phyloP scores from a whole-genome alignment of 345 rosid genomes.

The Brassica juncea region DNA sequence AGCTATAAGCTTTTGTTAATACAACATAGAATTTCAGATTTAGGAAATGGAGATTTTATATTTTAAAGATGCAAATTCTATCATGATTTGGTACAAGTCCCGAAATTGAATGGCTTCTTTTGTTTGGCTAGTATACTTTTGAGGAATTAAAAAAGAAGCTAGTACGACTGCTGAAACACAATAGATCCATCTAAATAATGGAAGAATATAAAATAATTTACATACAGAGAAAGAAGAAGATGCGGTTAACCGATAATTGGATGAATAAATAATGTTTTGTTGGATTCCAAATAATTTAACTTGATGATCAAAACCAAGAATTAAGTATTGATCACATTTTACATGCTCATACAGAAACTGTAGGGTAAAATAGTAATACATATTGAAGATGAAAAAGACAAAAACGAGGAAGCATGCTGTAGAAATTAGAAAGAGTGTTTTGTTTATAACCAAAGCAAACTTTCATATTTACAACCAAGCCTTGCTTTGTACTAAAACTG shows the following conservation, averaged over 20 bases:
- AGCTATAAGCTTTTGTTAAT: background rate
- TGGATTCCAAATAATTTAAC: background rate
- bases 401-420: background rate
- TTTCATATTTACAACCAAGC: constrained; percentile 11
- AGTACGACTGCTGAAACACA: background rate
- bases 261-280: background rate
- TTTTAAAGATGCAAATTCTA: constrained; percentile 1
- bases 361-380: background rate
- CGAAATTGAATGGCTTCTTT: constrained; percentile 1
- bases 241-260: background rate
- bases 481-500: constrained; percentile 1
- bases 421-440: background rate
- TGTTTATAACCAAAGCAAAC: background rate
- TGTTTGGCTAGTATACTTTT: constrained; percentile 1
- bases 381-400: constrained; percentile 1
- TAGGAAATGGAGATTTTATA: background rate
- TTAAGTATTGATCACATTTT: background rate
- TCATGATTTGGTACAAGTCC: constrained; percentile 25
- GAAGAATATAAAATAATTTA: background rate
- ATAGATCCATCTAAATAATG: background rate
- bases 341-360: background rate
- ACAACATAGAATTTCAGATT: background rate
- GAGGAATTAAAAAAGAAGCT: background rate
- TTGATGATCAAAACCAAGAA: background rate
- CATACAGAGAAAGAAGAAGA: background rate